A percentile compares a stretch with the other conserved stretches of the same genome.
These are phyloP conservation scores for Nemania sp. DNA, from an alignment of 2,329 filamentous ascomycete genomes.

Conservation along the genomic window DNA sequence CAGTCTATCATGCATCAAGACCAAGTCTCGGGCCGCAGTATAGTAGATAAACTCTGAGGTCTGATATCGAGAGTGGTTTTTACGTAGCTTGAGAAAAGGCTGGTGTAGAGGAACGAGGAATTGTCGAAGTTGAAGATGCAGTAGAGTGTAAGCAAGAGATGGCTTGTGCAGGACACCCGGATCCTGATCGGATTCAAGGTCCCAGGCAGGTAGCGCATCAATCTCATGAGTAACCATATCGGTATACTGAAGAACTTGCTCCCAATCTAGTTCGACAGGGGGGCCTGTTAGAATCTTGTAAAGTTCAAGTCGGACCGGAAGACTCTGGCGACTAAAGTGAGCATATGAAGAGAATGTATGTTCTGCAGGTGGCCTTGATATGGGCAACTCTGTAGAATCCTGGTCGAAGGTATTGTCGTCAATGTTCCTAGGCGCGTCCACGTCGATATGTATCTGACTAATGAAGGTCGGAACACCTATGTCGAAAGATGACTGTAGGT, in stretches of 20 bases:
- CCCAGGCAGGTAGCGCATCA: constrained; percentile 62
- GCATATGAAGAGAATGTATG: constrained; percentile 65
- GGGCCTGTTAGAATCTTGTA: constrained; percentile 60
- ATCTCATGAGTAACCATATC: constrained; percentile 65
- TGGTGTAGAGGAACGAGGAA: constrained; percentile 66
- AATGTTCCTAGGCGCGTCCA: constrained; percentile 58
- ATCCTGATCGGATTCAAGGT: constrained; percentile 44
- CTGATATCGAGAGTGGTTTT: constrained; percentile 63
- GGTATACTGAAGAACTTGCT: constrained; percentile 63
- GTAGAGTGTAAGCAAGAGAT: constrained; percentile 60
- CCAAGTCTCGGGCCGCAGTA: constrained; percentile 63
- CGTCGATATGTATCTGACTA: constrained; percentile 59
- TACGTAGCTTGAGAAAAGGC: constrained; percentile 62
- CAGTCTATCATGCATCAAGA: constrained; percentile 63
- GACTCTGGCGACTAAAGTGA: constrained; percentile 58
- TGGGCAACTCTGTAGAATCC: constrained; percentile 53
- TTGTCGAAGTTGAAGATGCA: constrained; percentile 63
- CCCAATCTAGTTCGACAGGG: constrained; percentile 60
- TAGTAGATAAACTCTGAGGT: constrained; percentile 67
- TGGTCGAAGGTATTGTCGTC: constrained; percentile 62
- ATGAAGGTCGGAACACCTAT: constrained; percentile 62
- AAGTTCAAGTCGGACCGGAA: constrained; percentile 59
- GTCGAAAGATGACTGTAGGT: constrained; percentile 64
- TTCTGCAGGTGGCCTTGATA: constrained; percentile 53
- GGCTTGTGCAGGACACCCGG: constrained; percentile 54